Conservation (phyloP, 306 rosid genomes). For the Ormosia semicastrata region DNA sequence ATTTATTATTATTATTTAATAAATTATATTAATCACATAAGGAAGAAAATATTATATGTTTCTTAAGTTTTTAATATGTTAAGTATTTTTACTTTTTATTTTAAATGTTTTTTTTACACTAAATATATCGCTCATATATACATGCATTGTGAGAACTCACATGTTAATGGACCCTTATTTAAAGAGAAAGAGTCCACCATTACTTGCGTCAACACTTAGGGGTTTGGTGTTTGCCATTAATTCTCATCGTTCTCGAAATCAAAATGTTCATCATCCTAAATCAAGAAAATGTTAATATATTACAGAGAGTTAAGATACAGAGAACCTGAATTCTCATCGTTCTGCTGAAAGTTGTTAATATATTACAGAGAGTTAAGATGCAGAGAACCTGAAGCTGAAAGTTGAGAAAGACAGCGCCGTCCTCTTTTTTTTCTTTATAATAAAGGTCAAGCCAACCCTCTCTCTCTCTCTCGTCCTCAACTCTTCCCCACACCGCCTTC, state of each 20-base stretch:
- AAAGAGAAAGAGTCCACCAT: not conserved
- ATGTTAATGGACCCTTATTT: not conserved
- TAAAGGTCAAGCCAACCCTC: not conserved
- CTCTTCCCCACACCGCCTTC: not conserved
- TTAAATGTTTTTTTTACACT: too few species aligned
- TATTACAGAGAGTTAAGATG: not conserved
- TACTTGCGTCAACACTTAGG: not conserved
- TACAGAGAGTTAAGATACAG: conserved; percentile 15
- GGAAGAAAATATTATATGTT: too few species aligned
- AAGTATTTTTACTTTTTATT: too few species aligned
- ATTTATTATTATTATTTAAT: too few species aligned
- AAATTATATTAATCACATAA: too few species aligned
- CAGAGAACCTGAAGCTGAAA: conserved; percentile 30
- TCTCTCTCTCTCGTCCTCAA: not conserved
- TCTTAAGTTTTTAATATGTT: too few species aligned
- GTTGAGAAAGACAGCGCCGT: conserved; percentile 23
- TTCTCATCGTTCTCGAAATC: not conserved
- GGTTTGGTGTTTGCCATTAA: not conserved
- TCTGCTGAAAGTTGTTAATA: too few species aligned
- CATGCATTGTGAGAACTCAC: not conserved
- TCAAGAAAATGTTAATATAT: not conserved
- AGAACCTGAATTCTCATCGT: conserved; percentile 29
- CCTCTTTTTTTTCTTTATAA: not conserved
- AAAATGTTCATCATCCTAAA: not conserved
- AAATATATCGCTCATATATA: too few species aligned